Percentiles rank a stretch among this genome's conserved stretches.
Conservation (phyloP, 768 basidiomycete genomes). For the Paxillus involutus region DNA sequence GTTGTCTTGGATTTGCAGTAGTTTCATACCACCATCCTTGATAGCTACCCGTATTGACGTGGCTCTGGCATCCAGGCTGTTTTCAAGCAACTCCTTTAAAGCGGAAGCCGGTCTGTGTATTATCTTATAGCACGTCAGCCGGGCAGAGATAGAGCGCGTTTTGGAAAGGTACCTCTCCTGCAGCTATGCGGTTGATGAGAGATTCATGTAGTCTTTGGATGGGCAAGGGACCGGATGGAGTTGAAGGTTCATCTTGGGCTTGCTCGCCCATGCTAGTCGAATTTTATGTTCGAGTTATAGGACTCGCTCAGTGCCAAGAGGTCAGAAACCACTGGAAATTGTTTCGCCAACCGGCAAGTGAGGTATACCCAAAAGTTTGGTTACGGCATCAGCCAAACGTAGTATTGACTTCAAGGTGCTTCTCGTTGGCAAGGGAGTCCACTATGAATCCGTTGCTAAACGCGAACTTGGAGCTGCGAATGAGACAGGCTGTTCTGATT, state of each 20-base stretch:
- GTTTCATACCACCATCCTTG: slow-evolving; percentile 94
- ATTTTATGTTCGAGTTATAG: not conserved
- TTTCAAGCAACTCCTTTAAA: slow-evolving; percentile 94
- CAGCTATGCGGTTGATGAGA: slow-evolving; percentile 89
- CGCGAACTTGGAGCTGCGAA: no score
- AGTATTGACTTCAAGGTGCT: no score
- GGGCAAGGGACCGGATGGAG: slow-evolving; percentile 47
- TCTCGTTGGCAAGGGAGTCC: no score
- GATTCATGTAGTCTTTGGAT: slow-evolving; percentile 80
- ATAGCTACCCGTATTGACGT: slow-evolving; percentile 84
- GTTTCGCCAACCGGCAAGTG: no score
- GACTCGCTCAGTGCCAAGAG: no score
- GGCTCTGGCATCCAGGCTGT: slow-evolving; percentile 90
- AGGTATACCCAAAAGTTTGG: no score
- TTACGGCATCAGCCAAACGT: no score
- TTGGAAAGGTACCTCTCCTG: slow-evolving; percentile 52
- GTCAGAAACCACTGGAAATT: no score
- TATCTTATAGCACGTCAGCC: slow-evolving; percentile 48
- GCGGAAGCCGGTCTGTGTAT: slow-evolving; percentile 92
- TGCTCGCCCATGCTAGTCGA: slow-evolving; percentile 13
- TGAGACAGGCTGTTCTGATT: no score
- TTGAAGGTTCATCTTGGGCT: slow-evolving; percentile 13
- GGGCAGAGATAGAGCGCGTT: not conserved
- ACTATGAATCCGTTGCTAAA: no score
- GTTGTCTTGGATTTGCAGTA: slow-evolving; percentile 95